phyloP scores from a whole-genome alignment of 2,329 filamentous ascomycete genomes.

The Aspergillus costaricaensis region DNA sequence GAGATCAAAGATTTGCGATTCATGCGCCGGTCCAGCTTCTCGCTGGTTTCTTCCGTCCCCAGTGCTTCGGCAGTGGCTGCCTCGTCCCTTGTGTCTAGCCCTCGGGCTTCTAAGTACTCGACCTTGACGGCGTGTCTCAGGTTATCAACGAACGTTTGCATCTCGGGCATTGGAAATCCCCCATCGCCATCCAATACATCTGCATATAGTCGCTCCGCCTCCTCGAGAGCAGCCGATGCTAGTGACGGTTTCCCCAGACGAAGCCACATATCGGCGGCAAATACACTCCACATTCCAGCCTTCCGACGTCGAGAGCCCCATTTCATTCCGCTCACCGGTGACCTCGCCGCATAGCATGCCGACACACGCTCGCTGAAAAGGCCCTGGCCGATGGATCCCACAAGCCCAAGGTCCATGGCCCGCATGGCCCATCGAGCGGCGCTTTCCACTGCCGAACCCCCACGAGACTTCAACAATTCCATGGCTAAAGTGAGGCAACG shows the following conservation, averaged over 20 bases:
- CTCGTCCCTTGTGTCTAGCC: conserved; percentile 35
- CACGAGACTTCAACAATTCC: conserved; percentile 80
- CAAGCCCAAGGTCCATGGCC: conserved; percentile 74
- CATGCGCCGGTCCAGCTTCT: conserved; percentile 56
- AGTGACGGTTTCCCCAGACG: conserved; percentile 74
- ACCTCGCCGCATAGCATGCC: conserved; percentile 76
- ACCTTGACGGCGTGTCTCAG: conserved; percentile 46
- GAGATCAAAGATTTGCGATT: conserved; percentile 59
- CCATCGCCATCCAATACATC: conserved; percentile 43
- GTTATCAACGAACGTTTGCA: conserved; percentile 52
- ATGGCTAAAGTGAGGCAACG: conserved; percentile 74
- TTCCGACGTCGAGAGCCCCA: conserved; percentile 78
- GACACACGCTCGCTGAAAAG: conserved; percentile 84
- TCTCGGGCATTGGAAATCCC: conserved; percentile 52
- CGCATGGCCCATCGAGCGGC: conserved; percentile 82
- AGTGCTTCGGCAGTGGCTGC: conserved; percentile 31
- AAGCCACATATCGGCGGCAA: conserved; percentile 83
- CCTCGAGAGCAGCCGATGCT: conserved; percentile 74
- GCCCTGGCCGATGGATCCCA: conserved; percentile 75
- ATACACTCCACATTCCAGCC: conserved; percentile 83
- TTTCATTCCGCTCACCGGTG: conserved; percentile 63
- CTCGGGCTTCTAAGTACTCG: conserved; percentile 46
- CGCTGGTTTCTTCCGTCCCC: conserved; percentile 49
- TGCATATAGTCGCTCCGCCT: conserved; percentile 61
- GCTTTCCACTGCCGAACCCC: conserved; percentile 78